phyloP scores from a whole-genome alignment of 495 filamentous ascomycete species.

The Podospora anserina region DNA sequence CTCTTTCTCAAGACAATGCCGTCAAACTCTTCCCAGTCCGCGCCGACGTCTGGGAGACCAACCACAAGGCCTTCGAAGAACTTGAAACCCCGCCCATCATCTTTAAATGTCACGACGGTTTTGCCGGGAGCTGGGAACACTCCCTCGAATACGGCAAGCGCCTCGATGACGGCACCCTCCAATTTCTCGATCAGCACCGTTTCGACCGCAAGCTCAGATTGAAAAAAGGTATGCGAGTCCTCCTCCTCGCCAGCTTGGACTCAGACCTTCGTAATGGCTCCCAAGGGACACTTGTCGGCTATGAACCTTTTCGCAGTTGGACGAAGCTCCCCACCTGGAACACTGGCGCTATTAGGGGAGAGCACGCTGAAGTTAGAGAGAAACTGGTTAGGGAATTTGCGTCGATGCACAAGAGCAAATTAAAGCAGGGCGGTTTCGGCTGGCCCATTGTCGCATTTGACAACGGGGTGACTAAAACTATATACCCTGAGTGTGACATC shows the following conservation, averaged over 20 bases:
- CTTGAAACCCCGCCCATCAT: not conserved
- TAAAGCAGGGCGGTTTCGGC: not conserved
- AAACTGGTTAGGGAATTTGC: not conserved
- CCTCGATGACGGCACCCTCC: not conserved
- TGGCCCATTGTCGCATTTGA: slow-evolving; percentile 3
- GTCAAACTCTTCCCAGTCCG: not conserved
- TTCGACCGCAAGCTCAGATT: not conserved
- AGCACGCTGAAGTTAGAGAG: not conserved
- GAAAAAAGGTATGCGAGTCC: slow-evolving; percentile 1
- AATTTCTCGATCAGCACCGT: not conserved
- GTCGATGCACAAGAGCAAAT: not conserved
- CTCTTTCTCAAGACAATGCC: not conserved
- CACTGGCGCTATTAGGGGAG: not conserved
- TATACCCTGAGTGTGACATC: not conserved
- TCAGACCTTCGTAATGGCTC: not conserved
- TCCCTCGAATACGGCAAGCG: not conserved
- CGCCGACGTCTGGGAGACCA: not conserved
- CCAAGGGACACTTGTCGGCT: slow-evolving; percentile 2
- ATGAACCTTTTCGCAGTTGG: not conserved
- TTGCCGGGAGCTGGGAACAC: not conserved
- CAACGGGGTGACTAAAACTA: not conserved
- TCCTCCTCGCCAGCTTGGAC: not conserved
- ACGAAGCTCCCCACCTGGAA: not conserved
- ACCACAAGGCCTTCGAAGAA: not conserved
- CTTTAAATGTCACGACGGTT: not conserved